A percentile compares a stretch with the other conserved stretches of the same genome.
These are phyloP conservation scores for Obelidium mucronatum DNA, from an alignment of 192 early-diverging fungal species.

Conservation along the genomic window DNA sequence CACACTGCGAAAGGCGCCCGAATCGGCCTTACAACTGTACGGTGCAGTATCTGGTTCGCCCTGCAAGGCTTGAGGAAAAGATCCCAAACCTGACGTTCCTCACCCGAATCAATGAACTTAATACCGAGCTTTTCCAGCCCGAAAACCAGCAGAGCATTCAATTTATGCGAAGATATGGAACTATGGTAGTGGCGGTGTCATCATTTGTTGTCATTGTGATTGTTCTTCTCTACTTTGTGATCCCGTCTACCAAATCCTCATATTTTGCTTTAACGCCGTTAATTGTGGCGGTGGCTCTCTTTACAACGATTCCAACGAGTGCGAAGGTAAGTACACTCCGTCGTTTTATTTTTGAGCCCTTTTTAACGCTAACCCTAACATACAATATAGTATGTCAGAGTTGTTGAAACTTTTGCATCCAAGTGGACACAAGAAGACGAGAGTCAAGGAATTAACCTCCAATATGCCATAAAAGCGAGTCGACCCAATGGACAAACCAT, in stretches of 20 bases:
- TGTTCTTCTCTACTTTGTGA: too few species aligned
- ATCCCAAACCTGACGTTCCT: conserved; percentile 1
- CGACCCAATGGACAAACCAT: not conserved
- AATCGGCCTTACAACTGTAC: too few species aligned
- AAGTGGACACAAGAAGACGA: conserved; percentile 17
- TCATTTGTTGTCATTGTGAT: too few species aligned
- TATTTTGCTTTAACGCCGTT: not conserved
- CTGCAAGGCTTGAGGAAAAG: conserved; percentile 1
- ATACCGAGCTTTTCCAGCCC: too few species aligned
- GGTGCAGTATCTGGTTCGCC: too few species aligned
- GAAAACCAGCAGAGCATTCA: too few species aligned
- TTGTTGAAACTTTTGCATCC: not conserved
- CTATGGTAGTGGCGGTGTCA: too few species aligned
- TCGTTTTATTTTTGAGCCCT: too few species aligned
- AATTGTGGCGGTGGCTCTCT: not conserved
- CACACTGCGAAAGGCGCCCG: too few species aligned
- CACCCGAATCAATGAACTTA: not conserved
- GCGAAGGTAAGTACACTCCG: not conserved
- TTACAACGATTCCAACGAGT: not conserved
- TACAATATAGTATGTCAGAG: not conserved
- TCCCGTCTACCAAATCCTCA: not conserved
- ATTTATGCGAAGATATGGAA: too few species aligned
- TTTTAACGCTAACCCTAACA: not conserved
- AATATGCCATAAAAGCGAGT: not conserved
- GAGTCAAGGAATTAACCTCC: not conserved